Evolutionary conservation across 169 alveolate genomes (phyloP).

Genomic region (Cystoisospora suis): DNA sequence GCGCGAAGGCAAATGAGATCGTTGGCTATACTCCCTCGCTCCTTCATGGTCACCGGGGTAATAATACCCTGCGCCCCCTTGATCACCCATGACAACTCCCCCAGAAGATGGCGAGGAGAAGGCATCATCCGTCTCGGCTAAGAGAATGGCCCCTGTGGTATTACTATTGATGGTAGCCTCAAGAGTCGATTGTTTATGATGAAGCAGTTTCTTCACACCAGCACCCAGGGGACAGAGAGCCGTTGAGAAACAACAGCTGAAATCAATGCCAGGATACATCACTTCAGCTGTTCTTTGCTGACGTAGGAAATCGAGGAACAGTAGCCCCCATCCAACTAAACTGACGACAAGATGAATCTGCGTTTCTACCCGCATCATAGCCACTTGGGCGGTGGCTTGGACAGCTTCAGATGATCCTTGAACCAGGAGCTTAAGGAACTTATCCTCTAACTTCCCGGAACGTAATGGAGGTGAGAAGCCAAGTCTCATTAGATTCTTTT

Average conservation of each 20-base stretch:
- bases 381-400: constrained; percentile 7
- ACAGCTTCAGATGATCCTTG: not conserved
- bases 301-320: not conserved
- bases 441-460: not conserved
- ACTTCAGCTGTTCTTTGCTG: constrained; percentile 3
- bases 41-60: too few relatives aligned
- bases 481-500: not conserved
- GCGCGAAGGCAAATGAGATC: not conserved
- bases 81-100: not conserved
- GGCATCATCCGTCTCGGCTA: not conserved
- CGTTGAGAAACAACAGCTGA: constrained; percentile 59
- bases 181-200: not conserved
- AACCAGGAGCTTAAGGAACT: not conserved
- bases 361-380: constrained; percentile 11
- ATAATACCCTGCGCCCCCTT: too few relatives aligned
- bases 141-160: not conserved
- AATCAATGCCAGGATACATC: constrained; percentile 50
- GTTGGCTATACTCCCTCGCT: not conserved
- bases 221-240: constrained; percentile 35
- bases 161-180: not conserved
- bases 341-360: not conserved
- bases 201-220: constrained; percentile 29
- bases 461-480: not conserved
- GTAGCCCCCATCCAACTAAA: not conserved
- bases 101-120: not conserved